Percentiles rank a stretch among this genome's conserved stretches.
Evolutionary conservation across 148 eudicot species (phyloP).

Genomic region (Simmondsia chinensis): DNA sequence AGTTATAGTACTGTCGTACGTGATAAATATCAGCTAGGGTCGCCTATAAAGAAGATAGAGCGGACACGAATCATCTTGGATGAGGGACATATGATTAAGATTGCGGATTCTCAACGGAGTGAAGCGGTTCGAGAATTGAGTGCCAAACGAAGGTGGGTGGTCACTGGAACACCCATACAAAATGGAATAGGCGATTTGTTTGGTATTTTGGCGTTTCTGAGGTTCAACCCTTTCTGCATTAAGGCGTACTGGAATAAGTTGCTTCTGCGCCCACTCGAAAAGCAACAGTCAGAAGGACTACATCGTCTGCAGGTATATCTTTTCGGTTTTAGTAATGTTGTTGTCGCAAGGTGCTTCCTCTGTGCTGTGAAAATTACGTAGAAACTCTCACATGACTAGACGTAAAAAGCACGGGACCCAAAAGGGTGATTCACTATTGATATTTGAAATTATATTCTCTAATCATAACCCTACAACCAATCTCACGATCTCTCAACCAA

Average conservation of each 20-base stretch:
- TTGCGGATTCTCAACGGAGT: constrained; percentile 50
- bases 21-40: constrained; percentile 32
- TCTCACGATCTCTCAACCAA: too few relatives aligned
- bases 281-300: constrained; percentile 56
- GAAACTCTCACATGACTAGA: too few relatives aligned
- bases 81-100: constrained; percentile 89
- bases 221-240: constrained; percentile 76
- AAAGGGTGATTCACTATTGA: too few relatives aligned
- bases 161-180: constrained; percentile 92
- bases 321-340: too few relatives aligned
- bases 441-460: too few relatives aligned
- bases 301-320: constrained; percentile 66
- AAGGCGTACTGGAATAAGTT: constrained; percentile 70
- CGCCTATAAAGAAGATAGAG: constrained; percentile 58
- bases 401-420: too few relatives aligned
- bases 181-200: constrained; percentile 76
- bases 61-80: constrained; percentile 90
- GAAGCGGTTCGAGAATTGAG: constrained; percentile 58
- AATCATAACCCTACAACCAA: too few relatives aligned
- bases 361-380: too few relatives aligned
- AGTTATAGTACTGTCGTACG: constrained; percentile 61
- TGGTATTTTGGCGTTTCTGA: constrained; percentile 76
- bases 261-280: constrained; percentile 71
- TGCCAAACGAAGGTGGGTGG: constrained; percentile 76
- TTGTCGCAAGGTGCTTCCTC: too few relatives aligned